Conservation (phyloP, 768 basidiomycete genomes). For the Russula olivacea region DNA sequence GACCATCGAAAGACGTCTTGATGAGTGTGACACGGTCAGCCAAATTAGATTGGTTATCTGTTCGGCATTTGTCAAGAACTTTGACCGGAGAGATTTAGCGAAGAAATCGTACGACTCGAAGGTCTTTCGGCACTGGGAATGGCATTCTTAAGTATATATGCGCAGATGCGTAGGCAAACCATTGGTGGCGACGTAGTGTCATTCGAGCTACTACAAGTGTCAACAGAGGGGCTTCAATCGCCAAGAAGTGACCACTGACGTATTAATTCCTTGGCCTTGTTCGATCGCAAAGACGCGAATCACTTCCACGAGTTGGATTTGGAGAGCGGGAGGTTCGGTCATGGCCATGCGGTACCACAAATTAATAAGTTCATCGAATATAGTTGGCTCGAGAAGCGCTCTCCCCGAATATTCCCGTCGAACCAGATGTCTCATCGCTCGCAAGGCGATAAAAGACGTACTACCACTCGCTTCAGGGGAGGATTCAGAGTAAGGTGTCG, state of each 20-base stretch:
- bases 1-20: conserved; percentile 54
- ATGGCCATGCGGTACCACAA: conserved; percentile 87
- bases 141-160: conserved; percentile 69
- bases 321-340: conserved; percentile 70
- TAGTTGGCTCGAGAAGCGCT: conserved; percentile 70
- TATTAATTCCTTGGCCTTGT: conserved; percentile 23
- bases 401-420: conserved; percentile 73
- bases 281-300: conserved; percentile 44
- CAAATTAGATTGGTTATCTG: conserved; percentile 42
- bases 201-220: conserved; percentile 4
- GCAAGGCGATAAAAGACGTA: conserved; percentile 51
- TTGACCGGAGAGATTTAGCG: background rate
- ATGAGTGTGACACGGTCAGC: conserved; percentile 61
- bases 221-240: background rate
- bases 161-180: conserved; percentile 79
- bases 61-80: background rate
- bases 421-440: conserved; percentile 76
- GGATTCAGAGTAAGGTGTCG: conserved; percentile 53
- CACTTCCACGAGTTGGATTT: conserved; percentile 66
- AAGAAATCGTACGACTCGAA: conserved; percentile 42
- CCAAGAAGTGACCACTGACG: conserved; percentile 8
- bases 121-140: conserved; percentile 51
- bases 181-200: conserved; percentile 26
- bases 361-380: conserved; percentile 87
- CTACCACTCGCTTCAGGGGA: conserved; percentile 39